Conservation (phyloP, 2,329 filamentous ascomycete species). For the Cladophialophora yegresii region DNA sequence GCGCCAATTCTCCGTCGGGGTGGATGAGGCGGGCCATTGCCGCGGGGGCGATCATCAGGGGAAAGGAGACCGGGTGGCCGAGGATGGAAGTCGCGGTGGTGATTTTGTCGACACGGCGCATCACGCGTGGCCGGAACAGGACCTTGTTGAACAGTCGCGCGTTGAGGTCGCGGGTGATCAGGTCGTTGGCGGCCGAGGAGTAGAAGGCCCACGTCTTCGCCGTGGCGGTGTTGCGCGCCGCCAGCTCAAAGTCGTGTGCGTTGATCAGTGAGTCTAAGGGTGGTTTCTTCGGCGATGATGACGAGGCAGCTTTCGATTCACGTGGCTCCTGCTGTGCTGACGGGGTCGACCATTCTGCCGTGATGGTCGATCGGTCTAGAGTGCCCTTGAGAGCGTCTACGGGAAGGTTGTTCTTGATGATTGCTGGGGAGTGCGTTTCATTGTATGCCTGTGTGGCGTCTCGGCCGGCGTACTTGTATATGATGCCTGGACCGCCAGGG, state of each 20-base stretch:
- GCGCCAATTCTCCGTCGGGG: conserved; percentile 62
- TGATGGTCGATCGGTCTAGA: conserved; percentile 54
- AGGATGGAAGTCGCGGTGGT: conserved; percentile 58
- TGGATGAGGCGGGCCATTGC: conserved; percentile 66
- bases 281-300: conserved; percentile 45
- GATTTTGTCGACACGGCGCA: conserved; percentile 59
- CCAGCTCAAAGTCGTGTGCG: conserved; percentile 62
- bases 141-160: conserved; percentile 58
- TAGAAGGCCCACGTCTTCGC: conserved; percentile 71
- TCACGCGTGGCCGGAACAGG: conserved; percentile 60
- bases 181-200: conserved; percentile 65
- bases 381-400: conserved; percentile 52
- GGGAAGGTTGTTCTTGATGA: conserved; percentile 49
- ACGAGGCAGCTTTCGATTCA: conserved; percentile 35
- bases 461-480: conserved; percentile 51
- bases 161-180: conserved; percentile 60
- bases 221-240: conserved; percentile 57
- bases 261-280: conserved; percentile 59
- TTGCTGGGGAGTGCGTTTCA: conserved; percentile 54
- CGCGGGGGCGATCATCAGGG: conserved; percentile 65
- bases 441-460: conserved; percentile 59
- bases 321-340: conserved; percentile 41
- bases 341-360: conserved; percentile 51
- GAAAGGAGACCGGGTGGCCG: conserved; percentile 55
- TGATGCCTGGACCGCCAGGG: conserved; percentile 57